Base-by-base conservation (phyloP, 2,329 filamentous ascomycete species). In the Exserohilum turcica region DNA sequence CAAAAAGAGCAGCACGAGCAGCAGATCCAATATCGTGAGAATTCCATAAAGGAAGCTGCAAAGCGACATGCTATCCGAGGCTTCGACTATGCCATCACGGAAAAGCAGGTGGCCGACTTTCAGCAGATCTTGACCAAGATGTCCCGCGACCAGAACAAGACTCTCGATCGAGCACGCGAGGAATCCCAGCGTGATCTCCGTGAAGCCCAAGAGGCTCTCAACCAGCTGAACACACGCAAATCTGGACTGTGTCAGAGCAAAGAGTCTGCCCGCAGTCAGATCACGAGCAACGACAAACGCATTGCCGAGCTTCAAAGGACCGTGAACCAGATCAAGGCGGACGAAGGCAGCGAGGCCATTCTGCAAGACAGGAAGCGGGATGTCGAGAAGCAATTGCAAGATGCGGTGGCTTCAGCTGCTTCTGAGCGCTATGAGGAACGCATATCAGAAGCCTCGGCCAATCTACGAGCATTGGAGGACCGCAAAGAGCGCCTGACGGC, bases 1-100 rank as follows among this genome's bases (percentile, higher is more conserved):
- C 88, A 96, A 69, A 92, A 93, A 76, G 88, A 90, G 57, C 90
- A 89, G 65, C 91, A 94, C 69, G 91, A 97, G 69, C 85, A 88
- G 3, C 90, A 97, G 60, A 72, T 96, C 3, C 80, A 85, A 62
- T 79, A 84, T 38, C 88, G 93, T 33, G 82, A 88, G 65, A 81
- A 83, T 8, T 83, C 96, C 72, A 86, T 97, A 49, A 91, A 87
- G 59, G 87, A 92, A 52, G 86, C 90, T 32, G 91, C 93, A 13
- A 82, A 85, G 39, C 81, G 81, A 21, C 90, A 96, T 73, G 86
- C 85, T 53, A 90, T 99, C 57, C 87, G 91, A 29, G 92, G 92
- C 0, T 96, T 89, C 67, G 91, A 96, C 58, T 84, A 87, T 16
- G 86, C 92, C 10, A 77, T 96, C 38, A 86, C 87, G 28, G 89